Evolutionary conservation across 768 basidiomycete genomes (phyloP).

Genomic region (Suillus placidus): DNA sequence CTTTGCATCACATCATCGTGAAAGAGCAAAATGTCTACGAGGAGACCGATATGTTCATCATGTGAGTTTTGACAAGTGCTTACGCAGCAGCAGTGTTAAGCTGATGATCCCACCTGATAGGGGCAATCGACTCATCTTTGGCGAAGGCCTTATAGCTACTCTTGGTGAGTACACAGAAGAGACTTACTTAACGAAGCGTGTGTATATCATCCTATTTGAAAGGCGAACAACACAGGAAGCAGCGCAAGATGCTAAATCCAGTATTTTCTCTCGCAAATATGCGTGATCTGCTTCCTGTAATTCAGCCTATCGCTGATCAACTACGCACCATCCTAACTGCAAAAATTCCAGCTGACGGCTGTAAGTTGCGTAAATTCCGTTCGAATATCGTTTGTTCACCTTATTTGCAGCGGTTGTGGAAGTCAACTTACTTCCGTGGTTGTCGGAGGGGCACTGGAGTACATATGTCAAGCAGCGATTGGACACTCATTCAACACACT

Average conservation of each 20-base stretch:
- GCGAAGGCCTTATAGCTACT: constrained; percentile 40
- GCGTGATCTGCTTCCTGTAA: constrained; percentile 32
- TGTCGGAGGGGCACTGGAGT: constrained; percentile 39
- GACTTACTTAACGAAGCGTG: constrained; percentile 1
- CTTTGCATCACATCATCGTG: constrained; percentile 40
- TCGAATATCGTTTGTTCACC: not conserved
- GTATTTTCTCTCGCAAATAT: constrained; percentile 36
- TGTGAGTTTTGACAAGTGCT: constrained; percentile 21
- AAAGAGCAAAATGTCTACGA: constrained; percentile 41
- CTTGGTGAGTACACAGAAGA: constrained; percentile 30
- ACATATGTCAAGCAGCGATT: constrained; percentile 36
- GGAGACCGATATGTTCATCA: constrained; percentile 39
- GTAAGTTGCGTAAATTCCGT: constrained; percentile 15
- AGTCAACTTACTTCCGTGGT: constrained; percentile 38
- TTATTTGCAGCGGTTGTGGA: constrained; percentile 27
- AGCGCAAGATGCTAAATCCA: constrained; percentile 38
- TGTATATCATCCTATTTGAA: not conserved
- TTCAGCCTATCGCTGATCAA: constrained; percentile 37
- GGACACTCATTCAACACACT: constrained; percentile 38
- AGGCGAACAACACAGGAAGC: constrained; percentile 35
- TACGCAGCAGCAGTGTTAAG: not conserved
- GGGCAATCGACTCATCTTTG: constrained; percentile 38
- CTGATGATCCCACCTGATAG: constrained; percentile 12
- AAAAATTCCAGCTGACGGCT: constrained; percentile 25
- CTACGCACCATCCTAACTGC: constrained; percentile 24